phyloP scores from a whole-genome alignment of 257 asterid genomes.

The Forsythia suspensa region DNA sequence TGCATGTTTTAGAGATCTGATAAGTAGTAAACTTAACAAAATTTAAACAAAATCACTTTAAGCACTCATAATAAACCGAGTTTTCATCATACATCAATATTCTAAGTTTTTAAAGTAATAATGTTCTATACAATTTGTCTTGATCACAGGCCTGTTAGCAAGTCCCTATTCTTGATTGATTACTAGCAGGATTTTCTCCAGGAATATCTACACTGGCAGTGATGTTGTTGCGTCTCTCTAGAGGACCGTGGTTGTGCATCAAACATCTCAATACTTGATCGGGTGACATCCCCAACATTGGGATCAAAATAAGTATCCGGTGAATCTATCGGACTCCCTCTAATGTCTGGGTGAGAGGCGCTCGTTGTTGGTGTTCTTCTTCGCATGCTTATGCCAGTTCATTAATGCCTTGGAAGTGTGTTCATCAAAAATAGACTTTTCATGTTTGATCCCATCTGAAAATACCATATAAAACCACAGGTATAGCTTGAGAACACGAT shows the following conservation, averaged over 20 bases:
- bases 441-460: slow-evolving; percentile 90
- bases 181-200: not conserved
- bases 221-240: not conserved
- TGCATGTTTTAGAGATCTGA: not conserved
- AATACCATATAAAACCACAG: not conserved
- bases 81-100: too few species aligned
- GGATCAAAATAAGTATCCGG: not conserved
- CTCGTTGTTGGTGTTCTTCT: slow-evolving; percentile 36
- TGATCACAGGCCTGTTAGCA: not conserved
- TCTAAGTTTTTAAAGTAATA: not conserved
- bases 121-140: not conserved
- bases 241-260: not conserved
- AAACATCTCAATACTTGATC: not conserved
- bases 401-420: slow-evolving; percentile 86
- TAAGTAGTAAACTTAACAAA: not conserved
- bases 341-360: not conserved
- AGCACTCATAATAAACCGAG: not conserved
- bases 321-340: not conserved
- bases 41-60: too few species aligned
- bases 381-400: slow-evolving; percentile 81
- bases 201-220: not conserved
- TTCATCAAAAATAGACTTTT: slow-evolving; percentile 87
- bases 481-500: not conserved
- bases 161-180: not conserved
- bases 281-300: not conserved